phyloP scores from a whole-genome alignment of 768 basidiomycete species.

The Cantharellus cinnabarinus region DNA sequence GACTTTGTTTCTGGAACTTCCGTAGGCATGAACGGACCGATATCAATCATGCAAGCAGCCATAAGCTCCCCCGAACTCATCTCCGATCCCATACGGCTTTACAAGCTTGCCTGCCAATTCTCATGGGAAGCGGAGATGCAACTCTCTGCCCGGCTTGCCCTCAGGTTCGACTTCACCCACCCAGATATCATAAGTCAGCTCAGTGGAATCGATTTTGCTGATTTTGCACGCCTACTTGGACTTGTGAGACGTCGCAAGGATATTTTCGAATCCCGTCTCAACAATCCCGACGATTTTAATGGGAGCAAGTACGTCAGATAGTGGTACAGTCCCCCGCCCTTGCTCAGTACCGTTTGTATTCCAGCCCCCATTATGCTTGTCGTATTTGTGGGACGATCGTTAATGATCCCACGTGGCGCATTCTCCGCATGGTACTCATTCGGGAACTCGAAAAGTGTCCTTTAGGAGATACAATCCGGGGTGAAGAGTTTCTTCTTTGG shows the following conservation, averaged over 20 bases:
- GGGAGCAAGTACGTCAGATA: background rate
- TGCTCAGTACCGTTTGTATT: background rate
- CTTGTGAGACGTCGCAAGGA: background rate
- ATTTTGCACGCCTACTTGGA: background rate
- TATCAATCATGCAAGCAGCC: background rate
- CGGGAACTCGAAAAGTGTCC: background rate
- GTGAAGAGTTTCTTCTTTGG: background rate
- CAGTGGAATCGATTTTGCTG: background rate
- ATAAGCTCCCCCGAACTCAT: background rate
- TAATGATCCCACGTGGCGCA: background rate
- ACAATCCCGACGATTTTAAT: background rate
- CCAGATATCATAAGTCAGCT: background rate
- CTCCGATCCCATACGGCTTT: background rate
- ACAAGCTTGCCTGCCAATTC: background rate
- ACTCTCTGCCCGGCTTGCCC: background rate
- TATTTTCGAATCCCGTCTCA: background rate
- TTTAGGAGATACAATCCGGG: background rate
- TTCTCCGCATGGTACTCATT: background rate
- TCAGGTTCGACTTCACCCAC: background rate
- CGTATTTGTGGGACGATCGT: background rate
- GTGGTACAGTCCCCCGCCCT: no score
- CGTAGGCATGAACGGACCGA: background rate
- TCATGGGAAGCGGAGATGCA: background rate
- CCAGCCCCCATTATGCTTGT: background rate
- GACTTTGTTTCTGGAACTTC: no score